A percentile compares a stretch with the other conserved stretches of the same genome.
phyloP scores from a whole-genome alignment of 345 rosid species.

The Lepidium sativum region DNA sequence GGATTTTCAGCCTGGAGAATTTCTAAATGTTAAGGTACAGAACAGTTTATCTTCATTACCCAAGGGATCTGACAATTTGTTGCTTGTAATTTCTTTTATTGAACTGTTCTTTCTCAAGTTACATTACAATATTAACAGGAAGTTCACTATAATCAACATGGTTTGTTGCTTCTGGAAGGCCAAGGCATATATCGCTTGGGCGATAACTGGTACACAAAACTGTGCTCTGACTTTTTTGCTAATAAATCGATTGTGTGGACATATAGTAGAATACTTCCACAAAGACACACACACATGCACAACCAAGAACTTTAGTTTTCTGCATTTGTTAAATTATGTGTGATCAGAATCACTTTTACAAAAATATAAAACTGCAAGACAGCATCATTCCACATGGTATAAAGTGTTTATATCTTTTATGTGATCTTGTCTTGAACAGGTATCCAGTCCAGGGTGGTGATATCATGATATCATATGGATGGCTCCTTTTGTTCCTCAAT shows the following conservation, averaged over 20 bases:
- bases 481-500: constrained; percentile 97
- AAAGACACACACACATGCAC: not conserved
- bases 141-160: constrained; percentile 93
- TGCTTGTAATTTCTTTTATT: not conserved
- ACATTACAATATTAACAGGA: constrained; percentile 43
- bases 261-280: not conserved
- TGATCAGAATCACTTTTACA: not conserved
- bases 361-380: not conserved
- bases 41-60: not conserved
- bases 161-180: constrained; percentile 85
- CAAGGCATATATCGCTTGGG: constrained; percentile 88
- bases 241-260: not conserved
- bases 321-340: not conserved
- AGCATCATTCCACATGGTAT: not conserved
- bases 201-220: constrained; percentile 56
- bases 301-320: not conserved
- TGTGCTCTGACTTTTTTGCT: not conserved
- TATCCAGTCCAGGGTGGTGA: constrained; percentile 94
- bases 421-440: constrained; percentile 33
- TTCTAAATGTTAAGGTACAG: constrained; percentile 76
- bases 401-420: not conserved
- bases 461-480: constrained; percentile 90
- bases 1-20: constrained; percentile 96
- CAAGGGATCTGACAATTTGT: not conserved
- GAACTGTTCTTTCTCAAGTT: not conserved